Evolutionary conservation across 2,329 filamentous ascomycete genomes (phyloP), one percentile per base, ranked within the genome.

Genomic region (Harringtonia aguacate): DNA sequence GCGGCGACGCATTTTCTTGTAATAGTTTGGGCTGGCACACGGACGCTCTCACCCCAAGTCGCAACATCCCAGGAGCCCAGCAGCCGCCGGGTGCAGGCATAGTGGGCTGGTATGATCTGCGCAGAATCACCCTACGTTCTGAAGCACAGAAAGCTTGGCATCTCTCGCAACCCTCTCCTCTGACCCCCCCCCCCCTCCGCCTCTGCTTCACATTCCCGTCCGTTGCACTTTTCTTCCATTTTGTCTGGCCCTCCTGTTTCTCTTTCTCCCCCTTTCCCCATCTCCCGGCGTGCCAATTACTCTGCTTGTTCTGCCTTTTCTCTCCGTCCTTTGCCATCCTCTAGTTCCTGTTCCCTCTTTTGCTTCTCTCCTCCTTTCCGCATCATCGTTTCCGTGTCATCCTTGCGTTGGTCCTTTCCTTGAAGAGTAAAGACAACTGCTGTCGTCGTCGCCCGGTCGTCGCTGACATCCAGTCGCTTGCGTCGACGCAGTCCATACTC

Each of bases 61-160:
- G 27, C 35, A 24, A 15, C 15, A 28, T 36, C 37, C 36, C 36
- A 33, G 43, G 48, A 54, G 52, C 37, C 36, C 36, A 33, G 43
- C 49, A 54, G 52, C 55, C 49, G 58, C 56, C 53, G 54, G 53
- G 52, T 53, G 53, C 53, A 58, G 55, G 57, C 58, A 59, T n/a
- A 14, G 30, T 31, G 5, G 30, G 4, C 12, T 14, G 30, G 65
- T 67, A 67, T 68, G 63, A 66, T 67, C 65, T 62, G 54, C 65
- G 44, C 15, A 48, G 61, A 63, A 62, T 64, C 59, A 56, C 56
- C 61, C 56, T 58, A 61, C 58, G 61, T 61, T 61, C 55, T 55
- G 54, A 52, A 55, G 55, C 59, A 56, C 54, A 52, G 53, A 49
- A 53, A 46, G 43, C 56, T 61, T 62, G 59, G 60, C 60, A 49